Evolutionary conservation across 305 asterid species (phyloP), one percentile per base, ranked within the genome.

Genomic region (Fraxinus platypoda): DNA sequence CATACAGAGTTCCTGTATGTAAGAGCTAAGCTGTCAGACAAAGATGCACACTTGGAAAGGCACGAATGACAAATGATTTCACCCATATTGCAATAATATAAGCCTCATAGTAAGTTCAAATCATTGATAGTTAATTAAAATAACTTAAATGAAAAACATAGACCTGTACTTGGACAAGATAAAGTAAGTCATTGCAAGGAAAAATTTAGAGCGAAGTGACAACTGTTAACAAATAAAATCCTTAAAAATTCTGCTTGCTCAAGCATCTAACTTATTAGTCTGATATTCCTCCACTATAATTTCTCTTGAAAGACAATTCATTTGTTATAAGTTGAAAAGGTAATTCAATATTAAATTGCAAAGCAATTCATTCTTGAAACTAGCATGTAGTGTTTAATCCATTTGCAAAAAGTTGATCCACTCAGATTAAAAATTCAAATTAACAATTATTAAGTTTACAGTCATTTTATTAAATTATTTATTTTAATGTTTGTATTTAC

Each of bases 1-100:
- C 98, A 94, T 92, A 80, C 99, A 95, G 43, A 95, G 92, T 84
- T 95, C 99, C 99, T 95, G 90, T 73, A 81, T 71, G 78, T 30
- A 85, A 82, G 15, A 68, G 76, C 33, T 26, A 74, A 72, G 74
- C 43, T 76, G 70, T 77, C 72, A 84, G 57, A 77, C 41, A 9
- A 15, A 30, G 72, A 82, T 12, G 35, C 81, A 75, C 11, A 49
- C 4, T 17, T 31, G 66, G 23, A 66, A 33, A 80, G 43, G 21
- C 75, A 1, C 17, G 80, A 11, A 43, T 77, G 57, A 26, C 62
- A 73, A 71, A 28, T 66, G 13, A 74, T 78, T 25, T 49, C 49
- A n/a, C 59, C 31, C 49, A 71, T 33, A 31, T 34, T 57, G 43
- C 19, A 68, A 52, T 64, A 75, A 59, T 46, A 9, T 76, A 8